Base-by-base conservation (phyloP, 257 asterid genomes). In the Scutellaria galericulata region DNA sequence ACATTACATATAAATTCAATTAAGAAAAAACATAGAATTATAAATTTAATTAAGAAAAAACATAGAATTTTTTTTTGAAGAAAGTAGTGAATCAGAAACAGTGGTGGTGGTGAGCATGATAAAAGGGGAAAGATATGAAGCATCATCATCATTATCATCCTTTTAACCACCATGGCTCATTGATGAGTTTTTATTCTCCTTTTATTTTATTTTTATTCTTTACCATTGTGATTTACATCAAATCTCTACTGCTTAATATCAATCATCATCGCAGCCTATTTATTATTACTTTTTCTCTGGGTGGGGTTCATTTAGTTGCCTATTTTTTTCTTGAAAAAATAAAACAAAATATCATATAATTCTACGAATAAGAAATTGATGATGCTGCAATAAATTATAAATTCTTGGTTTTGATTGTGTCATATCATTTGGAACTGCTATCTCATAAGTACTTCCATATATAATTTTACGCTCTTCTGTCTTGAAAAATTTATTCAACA, bases 101-200 rank as follows among this genome's bases (percentile, higher is more conserved):
- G 65, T 72, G 2, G 54, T 73, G 70, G 59, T 75, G 79, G 75
- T 64, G 76, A 78, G 81, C 71, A 81, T 74, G 77, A 78, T 63
- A 76, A 77, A 76, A 73, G 75, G 68, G 68, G 66, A 51, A 54
- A 47, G 46, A 66, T 76, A 78, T 75, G 76, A 66, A 70, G 56
- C 79, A 88, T 80, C 65, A 71, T 72, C 75, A 62, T 50, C 76
- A 83, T 77, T 83, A 86, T 82, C 62, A 66, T 71, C 72, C 78
- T 68, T 73, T 77, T 72, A 76, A 64, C 76, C 58, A 81, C 64
- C 71, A 64, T 22, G 41, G 6, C 12, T 74, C 72, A 67, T 78
- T 70, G 67, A 84, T 57, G 10, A 76, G 11, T 6, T 12, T 22
- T 40, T 3, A 22, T 59, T 52, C 27, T 31, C 9, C 46, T 53